Evolutionary conservation across 768 basidiomycete genomes (phyloP).

Genomic region (Suillus variegatus): DNA sequence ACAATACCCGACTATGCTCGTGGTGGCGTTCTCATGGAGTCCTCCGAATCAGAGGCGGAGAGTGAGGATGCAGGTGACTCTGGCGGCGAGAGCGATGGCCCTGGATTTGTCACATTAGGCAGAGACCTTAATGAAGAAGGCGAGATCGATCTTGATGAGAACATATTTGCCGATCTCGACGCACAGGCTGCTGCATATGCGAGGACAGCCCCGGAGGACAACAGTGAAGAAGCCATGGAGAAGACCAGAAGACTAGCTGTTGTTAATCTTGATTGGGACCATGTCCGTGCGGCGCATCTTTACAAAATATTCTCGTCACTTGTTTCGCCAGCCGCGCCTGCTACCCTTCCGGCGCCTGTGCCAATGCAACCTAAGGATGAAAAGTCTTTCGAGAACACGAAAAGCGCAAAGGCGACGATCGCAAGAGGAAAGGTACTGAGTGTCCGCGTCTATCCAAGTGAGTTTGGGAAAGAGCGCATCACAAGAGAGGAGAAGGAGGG

Average conservation of each 20-base stretch:
- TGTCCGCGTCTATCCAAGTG: slow-evolving; percentile 88
- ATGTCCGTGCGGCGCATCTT: slow-evolving; percentile 85
- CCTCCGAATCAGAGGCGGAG: slow-evolving; percentile 44
- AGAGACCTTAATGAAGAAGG: slow-evolving; percentile 38
- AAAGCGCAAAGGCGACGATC: slow-evolving; percentile 23
- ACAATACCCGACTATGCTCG: slow-evolving; percentile 74
- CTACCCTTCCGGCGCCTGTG: slow-evolving; percentile 29
- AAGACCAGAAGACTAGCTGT: slow-evolving; percentile 76
- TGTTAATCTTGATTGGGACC: slow-evolving; percentile 98
- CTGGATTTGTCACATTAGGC: slow-evolving; percentile 53
- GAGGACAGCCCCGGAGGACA: slow-evolving; percentile 46
- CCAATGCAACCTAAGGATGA: slow-evolving; percentile 20
- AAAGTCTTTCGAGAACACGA: slow-evolving; percentile 14
- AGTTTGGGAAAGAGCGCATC: slow-evolving; percentile 90
- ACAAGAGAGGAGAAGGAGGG: slow-evolving; percentile 87
- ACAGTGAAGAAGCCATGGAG: slow-evolving; percentile 38
- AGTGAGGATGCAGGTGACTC: slow-evolving; percentile 26
- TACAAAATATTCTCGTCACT: slow-evolving; percentile 93
- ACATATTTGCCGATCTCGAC: slow-evolving; percentile 66
- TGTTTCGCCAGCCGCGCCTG: slow-evolving; percentile 59
- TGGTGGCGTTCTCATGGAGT: slow-evolving; percentile 84
- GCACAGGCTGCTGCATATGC: slow-evolving; percentile 70
- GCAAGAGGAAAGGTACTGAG: slow-evolving; percentile 68
- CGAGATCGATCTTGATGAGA: slow-evolving; percentile 83
- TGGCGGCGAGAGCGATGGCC: slow-evolving; percentile 50